Evolutionary conservation across 768 basidiomycete genomes (phyloP), one percentile per base, ranked within the genome.

Genomic region (Daedaleopsis nitida): DNA sequence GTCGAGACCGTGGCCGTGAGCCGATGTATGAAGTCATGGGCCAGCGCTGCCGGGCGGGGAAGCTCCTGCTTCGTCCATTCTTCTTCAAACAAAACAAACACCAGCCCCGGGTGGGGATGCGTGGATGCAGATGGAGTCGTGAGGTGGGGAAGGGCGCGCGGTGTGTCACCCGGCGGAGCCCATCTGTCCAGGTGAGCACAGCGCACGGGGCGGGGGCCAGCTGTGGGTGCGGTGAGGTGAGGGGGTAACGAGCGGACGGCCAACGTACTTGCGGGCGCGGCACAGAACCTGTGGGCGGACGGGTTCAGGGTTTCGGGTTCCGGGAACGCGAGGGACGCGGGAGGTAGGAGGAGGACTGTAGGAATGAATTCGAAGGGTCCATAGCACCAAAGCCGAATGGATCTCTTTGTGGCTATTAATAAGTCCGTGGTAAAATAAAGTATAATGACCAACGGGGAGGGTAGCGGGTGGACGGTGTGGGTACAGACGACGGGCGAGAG

Each of bases 381-480:
- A 52, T 57, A 62, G 56, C 51, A 42, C 43, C 52, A 58, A 55
- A 50, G 53, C n/a, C 34, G 53, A 24, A 13, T 51, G 23, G 23
- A 12, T 45, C 56, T 52, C 56, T 37, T 27, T 55, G 52, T 52
- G 51, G 62, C 62, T 63, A 63, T 63, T 59, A 63, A 59, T 59
- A 63, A 3, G 55, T 63, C 62, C 57, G 57, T 59, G 57, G 62
- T 63, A 59, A 52, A 59, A 63, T 63, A 63, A 59, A 56, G 49
- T 63, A 63, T 58, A 63, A 59, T 63, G 62, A 56, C 59, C 54
- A 50, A 45, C 61, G 52, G 51, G 35, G 35, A 32, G 51, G 21
- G 37, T 35, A 32, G 23, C 21, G 49, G 51, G 21, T 17, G n/a
- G 34, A 21, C 23, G 52, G 43, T 17, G 34, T 14, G 54, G 52